phyloP scores from a whole-genome alignment of 352 stramenopile species.

The Albugo candida region DNA sequence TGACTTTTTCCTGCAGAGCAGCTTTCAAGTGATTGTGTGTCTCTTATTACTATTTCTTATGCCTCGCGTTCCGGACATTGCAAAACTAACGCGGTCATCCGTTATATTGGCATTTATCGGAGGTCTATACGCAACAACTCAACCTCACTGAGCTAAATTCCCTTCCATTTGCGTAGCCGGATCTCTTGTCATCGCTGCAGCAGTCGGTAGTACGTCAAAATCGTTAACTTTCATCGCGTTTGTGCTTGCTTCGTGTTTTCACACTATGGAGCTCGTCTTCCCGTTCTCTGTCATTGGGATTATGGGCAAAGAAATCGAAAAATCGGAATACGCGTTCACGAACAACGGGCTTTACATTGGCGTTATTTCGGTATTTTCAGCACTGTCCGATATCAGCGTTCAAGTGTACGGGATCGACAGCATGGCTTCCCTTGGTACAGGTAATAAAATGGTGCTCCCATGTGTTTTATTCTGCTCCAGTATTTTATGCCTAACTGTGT shows the following conservation, averaged over 20 bases:
- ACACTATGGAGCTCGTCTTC: neutral
- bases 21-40: too few relatives aligned
- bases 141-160: neutral
- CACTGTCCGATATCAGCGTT: neutral
- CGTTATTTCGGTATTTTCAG: neutral
- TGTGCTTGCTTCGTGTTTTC: neutral
- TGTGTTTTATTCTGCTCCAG: neutral
- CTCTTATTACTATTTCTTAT: too few relatives aligned
- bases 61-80: neutral
- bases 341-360: slow-evolving; percentile 1
- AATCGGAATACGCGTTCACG: neutral
- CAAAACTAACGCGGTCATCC: neutral
- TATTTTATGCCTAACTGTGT: neutral
- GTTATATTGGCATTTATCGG: neutral
- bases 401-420: neutral
- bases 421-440: neutral
- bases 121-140: neutral
- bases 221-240: neutral
- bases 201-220: neutral
- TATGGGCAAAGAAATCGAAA: slow-evolving; percentile 1
- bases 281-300: slow-evolving; percentile 1
- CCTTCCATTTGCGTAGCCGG: neutral
- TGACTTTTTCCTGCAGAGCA: too few relatives aligned
- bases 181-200: neutral
- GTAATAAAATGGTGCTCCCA: neutral